Evolutionary conservation across 2,329 filamentous ascomycete genomes (phyloP), one percentile per base, ranked within the genome.

Genomic region (Calonectria montana): DNA sequence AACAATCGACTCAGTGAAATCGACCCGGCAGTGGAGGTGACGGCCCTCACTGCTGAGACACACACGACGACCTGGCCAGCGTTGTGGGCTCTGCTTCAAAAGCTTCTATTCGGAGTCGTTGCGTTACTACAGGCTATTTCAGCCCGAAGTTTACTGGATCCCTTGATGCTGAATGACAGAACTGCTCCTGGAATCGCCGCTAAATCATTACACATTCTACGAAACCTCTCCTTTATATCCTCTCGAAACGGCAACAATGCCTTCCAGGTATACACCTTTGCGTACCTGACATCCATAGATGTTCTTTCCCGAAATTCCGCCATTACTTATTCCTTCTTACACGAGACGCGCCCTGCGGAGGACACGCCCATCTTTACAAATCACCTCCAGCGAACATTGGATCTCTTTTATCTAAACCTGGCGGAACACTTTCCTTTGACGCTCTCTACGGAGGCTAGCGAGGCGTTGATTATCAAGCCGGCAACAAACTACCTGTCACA

Each of bases 391-490:
- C 89, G 93, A 69, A 92, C 90, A 21, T 86, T 96, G n/a, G 94
- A 97, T 80, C 89, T 97, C 18, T 98, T 94, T 85, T 97, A 97
- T 83, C 89, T 98, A 73, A 97, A 97, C 80, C 90, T 93, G 0
- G 92, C 94, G 2, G 96, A 98, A 81, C 94, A 97, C 81, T 91
- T 98, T 72, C 92, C 94, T 0, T 86, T 95, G 10, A 85, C 91
- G 3, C 83, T 98, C 1, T 86, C 94, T 0, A 88, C 93, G 0
- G 84, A 88, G 4, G 88, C 90, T 3, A 94, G 92, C 77, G 94
- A 97, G 77, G 87, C 90, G 3, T 86, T 97, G 2, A 89, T 97
- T 18, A 86, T 97, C 65, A 89, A 92, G 39, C 92, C 94, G 1
- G 93, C 95, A 8, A 89, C 91, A 6, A 89, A 93, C 1, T 97